phyloP scores from a whole-genome alignment of 768 basidiomycete genomes.

The Russula compacta region DNA sequence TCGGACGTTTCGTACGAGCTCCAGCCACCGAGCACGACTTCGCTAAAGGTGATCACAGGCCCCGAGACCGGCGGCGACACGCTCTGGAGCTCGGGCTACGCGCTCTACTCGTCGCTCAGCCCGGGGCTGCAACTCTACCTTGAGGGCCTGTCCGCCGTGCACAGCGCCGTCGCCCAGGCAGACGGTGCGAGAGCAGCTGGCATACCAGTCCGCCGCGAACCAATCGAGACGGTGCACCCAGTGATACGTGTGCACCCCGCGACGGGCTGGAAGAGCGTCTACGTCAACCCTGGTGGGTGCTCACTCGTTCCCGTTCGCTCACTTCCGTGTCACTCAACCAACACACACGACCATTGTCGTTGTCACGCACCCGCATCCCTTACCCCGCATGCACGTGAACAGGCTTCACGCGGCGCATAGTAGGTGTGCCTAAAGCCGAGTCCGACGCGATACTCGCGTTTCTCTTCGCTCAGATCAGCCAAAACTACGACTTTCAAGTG shows the following conservation, averaged over 20 bases:
- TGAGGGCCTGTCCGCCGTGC: constrained; percentile 47
- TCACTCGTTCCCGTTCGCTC: not conserved
- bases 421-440: constrained; percentile 73
- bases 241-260: constrained; percentile 77
- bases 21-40: constrained; percentile 74
- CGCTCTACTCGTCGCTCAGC: constrained; percentile 51
- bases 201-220: constrained; percentile 13
- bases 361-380: not conserved
- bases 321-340: not conserved
- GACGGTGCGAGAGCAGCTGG: constrained; percentile 7
- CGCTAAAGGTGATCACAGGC: constrained; percentile 61
- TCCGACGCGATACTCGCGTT: constrained; percentile 65
- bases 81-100: constrained; percentile 32
- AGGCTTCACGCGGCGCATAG: constrained; percentile 75
- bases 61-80: constrained; percentile 47
- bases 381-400: not conserved
- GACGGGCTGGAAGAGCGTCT: constrained; percentile 79
- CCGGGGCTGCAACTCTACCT: constrained; percentile 48
- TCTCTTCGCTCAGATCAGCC: constrained; percentile 60
- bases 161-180: constrained; percentile 43
- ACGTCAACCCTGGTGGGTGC: constrained; percentile 60
- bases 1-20: constrained; percentile 77
- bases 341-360: not conserved
- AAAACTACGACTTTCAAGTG: constrained; percentile 66
- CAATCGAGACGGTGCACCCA: constrained; percentile 44